Conservation (phyloP, 306 rosid species). For the Pyrus pyrifolia region DNA sequence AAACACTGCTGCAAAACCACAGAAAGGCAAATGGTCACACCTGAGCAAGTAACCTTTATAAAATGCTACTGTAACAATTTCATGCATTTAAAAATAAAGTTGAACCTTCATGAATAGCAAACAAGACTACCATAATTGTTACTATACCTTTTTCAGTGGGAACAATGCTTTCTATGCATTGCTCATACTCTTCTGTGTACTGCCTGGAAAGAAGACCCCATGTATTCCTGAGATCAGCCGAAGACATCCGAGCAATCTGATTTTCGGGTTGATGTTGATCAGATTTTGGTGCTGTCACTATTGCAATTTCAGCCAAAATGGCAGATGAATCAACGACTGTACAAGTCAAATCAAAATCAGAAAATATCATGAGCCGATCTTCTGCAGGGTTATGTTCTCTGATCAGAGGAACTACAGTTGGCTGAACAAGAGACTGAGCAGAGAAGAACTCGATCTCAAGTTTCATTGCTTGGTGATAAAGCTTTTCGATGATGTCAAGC, state of each 20-base stretch:
- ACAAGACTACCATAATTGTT: constrained; percentile 6
- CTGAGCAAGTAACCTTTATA: not conserved
- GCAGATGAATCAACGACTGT: constrained; percentile 92
- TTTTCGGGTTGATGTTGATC: constrained; percentile 67
- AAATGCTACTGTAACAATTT: not conserved
- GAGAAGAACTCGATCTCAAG: constrained; percentile 81
- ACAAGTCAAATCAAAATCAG: constrained; percentile 98
- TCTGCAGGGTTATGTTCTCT: constrained; percentile 57
- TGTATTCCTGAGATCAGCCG: constrained; percentile 71
- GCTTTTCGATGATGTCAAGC: constrained; percentile 89
- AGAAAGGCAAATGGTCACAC: not conserved
- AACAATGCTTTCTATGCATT: constrained; percentile 73
- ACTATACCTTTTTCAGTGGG: constrained; percentile 56
- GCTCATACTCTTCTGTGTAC: constrained; percentile 89
- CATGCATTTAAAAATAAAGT: not conserved
- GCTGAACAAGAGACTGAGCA: constrained; percentile 77
- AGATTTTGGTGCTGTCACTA: constrained; percentile 75
- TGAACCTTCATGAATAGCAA: not conserved
- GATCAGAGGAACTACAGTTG: constrained; percentile 74
- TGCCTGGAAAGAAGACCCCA: constrained; percentile 74
- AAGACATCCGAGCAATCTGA: constrained; percentile 60
- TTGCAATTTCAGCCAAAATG: constrained; percentile 93
- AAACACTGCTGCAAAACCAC: constrained; percentile 55
- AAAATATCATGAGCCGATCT: constrained; percentile 63
- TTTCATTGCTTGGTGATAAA: constrained; percentile 90